Base-by-base conservation (phyloP, 2,329 filamentous ascomycete genomes). In the Huntiella omanensis region DNA sequence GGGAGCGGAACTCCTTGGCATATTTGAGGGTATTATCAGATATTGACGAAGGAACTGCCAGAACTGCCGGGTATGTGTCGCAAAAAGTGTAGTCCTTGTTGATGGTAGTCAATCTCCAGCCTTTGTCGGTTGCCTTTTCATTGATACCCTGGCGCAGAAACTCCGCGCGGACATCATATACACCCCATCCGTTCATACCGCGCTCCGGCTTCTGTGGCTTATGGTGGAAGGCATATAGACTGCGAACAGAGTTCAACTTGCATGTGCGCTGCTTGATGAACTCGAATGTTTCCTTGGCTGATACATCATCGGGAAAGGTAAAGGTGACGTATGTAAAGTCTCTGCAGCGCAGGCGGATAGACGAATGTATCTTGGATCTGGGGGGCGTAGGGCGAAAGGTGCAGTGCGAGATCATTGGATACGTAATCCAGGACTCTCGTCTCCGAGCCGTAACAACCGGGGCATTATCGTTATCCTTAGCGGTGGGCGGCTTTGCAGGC, bases 21-120 rank as follows among this genome's bases (percentile, higher is more conserved):
- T 98, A 93, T 57, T 94, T 94, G 43, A 98, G 73, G 41, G 88
- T 86, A 57, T 91, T 95, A 62, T 98, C 91, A n/a, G 88, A 96
- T 54, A 98, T 93, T 49, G 74, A 76, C 17, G 80, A 77, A 16
- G 91, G 91, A 13, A 98, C 87, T 8, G 80, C 80, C 17, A 98
- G 69, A 40, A 93, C 59, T 3, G 78, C 76, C 10, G 91, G 91
- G 59, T 98, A 98, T 2, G 91, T 96, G 19, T 86, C 80, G 44
- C 87, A 94, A 57, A 95, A 96, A 53, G 67, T 68, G 59, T 94
- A 96, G 62, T 94, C 84, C 45, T 74, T 67, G 62, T 98, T 98
- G 64, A 98, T 86, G 45, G 75, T 75, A 6, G 85, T 87, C 58
- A 98, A 75, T 51, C 91, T 78, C 91, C 91, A 98, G 22, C 82